Conservation (phyloP, 345 rosid species). For the Eucalyptus cladocalyx region DNA sequence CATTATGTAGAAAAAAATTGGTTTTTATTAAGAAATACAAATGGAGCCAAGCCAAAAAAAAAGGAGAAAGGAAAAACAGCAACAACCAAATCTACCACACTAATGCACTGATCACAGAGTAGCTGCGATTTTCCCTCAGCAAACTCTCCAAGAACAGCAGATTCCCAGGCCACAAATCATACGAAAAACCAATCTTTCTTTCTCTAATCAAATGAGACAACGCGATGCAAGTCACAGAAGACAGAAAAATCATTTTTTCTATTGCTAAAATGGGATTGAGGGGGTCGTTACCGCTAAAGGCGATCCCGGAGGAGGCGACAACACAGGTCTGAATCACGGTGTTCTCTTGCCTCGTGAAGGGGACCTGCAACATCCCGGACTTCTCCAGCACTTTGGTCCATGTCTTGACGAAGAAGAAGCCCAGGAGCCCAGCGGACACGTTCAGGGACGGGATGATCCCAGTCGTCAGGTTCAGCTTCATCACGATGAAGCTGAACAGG, state of each 20-base stretch:
- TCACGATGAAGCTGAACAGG: slow-evolving; percentile 56
- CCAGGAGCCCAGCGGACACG: slow-evolving; percentile 64
- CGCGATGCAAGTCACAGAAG: neutral
- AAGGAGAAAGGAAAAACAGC: neutral
- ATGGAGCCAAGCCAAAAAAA: neutral
- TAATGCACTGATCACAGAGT: neutral
- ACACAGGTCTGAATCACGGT: slow-evolving; percentile 77
- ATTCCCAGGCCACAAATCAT: neutral
- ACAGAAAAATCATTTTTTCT: neutral
- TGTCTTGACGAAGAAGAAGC: slow-evolving; percentile 56
- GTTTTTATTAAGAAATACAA: neutral
- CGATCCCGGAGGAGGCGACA: slow-evolving; percentile 74
- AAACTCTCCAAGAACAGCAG: neutral
- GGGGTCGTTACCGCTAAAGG: slow-evolving; percentile 43
- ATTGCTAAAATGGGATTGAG: neutral
- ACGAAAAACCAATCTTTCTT: neutral
- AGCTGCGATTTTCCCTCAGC: neutral
- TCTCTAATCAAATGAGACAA: neutral
- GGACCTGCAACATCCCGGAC: slow-evolving; percentile 20
- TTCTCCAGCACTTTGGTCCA: slow-evolving; percentile 45
- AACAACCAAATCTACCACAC: neutral
- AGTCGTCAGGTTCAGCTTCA: slow-evolving; percentile 61
- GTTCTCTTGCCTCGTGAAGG: slow-evolving; percentile 74
- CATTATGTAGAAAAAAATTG: neutral
- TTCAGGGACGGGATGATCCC: slow-evolving; percentile 71